phyloP scores from a whole-genome alignment of 106 monocot species.

The Phalaenopsis aphrodite region DNA sequence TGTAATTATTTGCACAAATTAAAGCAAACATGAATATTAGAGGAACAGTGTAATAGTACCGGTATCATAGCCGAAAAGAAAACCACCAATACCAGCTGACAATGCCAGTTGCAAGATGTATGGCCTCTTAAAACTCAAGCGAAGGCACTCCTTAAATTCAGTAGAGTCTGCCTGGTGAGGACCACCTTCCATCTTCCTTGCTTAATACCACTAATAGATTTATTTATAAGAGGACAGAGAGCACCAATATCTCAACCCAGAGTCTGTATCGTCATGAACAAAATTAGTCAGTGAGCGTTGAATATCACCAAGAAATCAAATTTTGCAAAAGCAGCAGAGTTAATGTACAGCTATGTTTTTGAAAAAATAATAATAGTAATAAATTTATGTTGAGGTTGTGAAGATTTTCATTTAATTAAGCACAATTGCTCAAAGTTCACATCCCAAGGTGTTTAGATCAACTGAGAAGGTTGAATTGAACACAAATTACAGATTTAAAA shows the following conservation, averaged over 20 bases:
- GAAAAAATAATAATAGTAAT: background rate
- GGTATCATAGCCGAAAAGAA: constrained; percentile 85
- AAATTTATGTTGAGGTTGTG: background rate
- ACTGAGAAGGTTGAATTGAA: too few relatives aligned
- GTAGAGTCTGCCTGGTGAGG: constrained; percentile 38
- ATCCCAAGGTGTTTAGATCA: too few relatives aligned
- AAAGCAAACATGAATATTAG: background rate
- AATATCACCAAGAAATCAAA: background rate
- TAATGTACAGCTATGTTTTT: background rate
- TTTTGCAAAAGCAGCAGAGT: background rate
- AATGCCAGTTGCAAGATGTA: constrained; percentile 66
- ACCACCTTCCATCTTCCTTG: constrained; percentile 45
- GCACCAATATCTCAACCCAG: background rate
- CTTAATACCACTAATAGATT: background rate
- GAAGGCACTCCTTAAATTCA: constrained; percentile 67
- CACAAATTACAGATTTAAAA: too few relatives aligned
- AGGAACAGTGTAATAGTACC: constrained; percentile 28
- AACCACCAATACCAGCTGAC: constrained; percentile 80
- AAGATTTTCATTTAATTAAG: too few relatives aligned
- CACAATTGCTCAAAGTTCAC: too few relatives aligned
- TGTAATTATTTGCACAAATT: background rate
- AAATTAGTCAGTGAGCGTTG: background rate
- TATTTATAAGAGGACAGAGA: background rate
- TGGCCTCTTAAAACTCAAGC: constrained; percentile 46
- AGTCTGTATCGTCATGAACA: background rate